Percentiles rank a stretch among this genome's conserved stretches.
These are phyloP conservation scores for Diplotaxis tenuifolia DNA, from an alignment of 345 rosid genomes.

Conservation along the genomic window DNA sequence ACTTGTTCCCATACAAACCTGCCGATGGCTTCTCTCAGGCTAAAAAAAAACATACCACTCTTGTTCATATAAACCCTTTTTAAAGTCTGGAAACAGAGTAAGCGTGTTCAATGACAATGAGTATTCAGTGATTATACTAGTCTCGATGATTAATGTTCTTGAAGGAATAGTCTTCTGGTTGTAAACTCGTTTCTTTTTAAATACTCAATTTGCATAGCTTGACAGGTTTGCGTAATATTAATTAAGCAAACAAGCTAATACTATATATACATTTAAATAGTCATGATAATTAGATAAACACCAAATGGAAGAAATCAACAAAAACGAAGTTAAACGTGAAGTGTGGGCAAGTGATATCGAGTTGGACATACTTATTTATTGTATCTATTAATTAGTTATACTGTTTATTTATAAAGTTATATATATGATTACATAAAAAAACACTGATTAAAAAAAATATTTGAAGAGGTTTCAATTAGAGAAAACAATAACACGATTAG, in stretches of 20 bases:
- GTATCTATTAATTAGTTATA: neutral
- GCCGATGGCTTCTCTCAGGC: too few relatives aligned
- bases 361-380: neutral
- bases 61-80: neutral
- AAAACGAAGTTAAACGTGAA: neutral
- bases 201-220: neutral
- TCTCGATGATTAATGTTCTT: constrained; percentile 5
- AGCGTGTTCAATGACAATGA: neutral
- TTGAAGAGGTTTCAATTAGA: neutral
- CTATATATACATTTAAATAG: neutral
- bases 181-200: neutral
- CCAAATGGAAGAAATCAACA: neutral
- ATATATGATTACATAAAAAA: neutral
- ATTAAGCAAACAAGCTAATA: neutral
- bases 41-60: constrained; percentile 20
- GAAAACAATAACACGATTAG: neutral
- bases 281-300: neutral
- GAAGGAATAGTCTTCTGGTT: constrained; percentile 5
- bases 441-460: neutral
- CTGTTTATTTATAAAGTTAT: neutral
- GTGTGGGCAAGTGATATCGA: neutral
- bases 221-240: neutral
- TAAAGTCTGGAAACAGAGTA: neutral
- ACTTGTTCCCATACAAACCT: too few relatives aligned
- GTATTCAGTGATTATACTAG: neutral